Evolutionary conservation across 352 stramenopile species (phyloP).

Genomic region (Pilasporangium apinafurcum): DNA sequence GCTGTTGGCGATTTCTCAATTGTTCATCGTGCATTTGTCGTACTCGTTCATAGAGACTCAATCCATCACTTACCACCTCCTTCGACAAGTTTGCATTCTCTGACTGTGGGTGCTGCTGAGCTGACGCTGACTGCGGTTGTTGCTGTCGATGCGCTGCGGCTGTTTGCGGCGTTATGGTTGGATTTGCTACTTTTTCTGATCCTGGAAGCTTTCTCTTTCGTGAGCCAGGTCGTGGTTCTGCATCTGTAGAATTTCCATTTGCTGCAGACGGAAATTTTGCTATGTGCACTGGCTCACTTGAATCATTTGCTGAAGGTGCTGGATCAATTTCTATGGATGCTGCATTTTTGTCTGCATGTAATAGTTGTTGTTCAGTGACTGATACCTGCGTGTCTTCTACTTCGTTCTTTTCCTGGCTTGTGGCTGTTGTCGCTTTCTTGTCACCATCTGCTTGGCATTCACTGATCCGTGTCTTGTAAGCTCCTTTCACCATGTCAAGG

Average conservation of each 20-base stretch:
- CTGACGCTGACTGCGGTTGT: neutral
- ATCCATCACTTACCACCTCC: conserved; percentile 9
- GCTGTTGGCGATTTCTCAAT: conserved; percentile 2
- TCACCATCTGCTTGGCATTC: too few relatives aligned
- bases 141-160: conserved; percentile 4
- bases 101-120: neutral
- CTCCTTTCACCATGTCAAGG: conserved; percentile 14
- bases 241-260: conserved; percentile 1
- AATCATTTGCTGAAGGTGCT: neutral
- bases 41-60: conserved; percentile 41
- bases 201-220: conserved; percentile 21
- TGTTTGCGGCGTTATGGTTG: too few relatives aligned
- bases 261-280: neutral
- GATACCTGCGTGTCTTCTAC: neutral
- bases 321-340: too few relatives aligned
- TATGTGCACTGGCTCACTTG: neutral
- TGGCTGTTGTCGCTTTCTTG: neutral
- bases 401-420: neutral
- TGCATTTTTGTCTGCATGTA: too few relatives aligned
- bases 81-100: conserved; percentile 1
- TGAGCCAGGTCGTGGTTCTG: too few relatives aligned
- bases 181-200: conserved; percentile 6
- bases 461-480: too few relatives aligned
- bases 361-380: too few relatives aligned
- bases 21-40: conserved; percentile 29